Evolutionary conservation across 2,329 filamentous ascomycete genomes (phyloP).

Genomic region (Colletotrichum somersetense): DNA sequence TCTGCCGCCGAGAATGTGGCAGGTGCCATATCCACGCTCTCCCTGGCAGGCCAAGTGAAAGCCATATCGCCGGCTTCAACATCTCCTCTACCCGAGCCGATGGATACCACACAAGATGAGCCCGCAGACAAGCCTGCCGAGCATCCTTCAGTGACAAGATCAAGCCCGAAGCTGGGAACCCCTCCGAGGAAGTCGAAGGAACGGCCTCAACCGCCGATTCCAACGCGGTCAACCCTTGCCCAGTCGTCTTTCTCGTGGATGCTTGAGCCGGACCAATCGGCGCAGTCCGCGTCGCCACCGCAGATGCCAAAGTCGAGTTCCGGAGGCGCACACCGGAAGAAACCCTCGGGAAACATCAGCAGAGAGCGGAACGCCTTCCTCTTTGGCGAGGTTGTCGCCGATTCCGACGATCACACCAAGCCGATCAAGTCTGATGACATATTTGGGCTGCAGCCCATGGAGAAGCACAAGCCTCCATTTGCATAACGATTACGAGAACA

Average conservation of each 20-base stretch:
- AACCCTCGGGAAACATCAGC: constrained; percentile 58
- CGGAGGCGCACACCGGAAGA: constrained; percentile 53
- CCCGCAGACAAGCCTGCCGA: constrained; percentile 9
- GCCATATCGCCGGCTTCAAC: constrained; percentile 1
- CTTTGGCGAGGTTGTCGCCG: constrained; percentile 66
- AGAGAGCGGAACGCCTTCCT: constrained; percentile 70
- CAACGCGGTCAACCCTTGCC: constrained; percentile 74
- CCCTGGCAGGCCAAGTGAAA: constrained; percentile 15
- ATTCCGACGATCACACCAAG: constrained; percentile 51
- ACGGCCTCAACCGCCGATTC: constrained; percentile 57
- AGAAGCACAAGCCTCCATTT: constrained; percentile 34
- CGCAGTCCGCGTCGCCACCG: constrained; percentile 49
- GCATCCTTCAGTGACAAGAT: constrained; percentile 18
- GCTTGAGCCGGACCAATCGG: constrained; percentile 69
- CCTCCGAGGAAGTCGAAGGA: constrained; percentile 8
- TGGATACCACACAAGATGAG: constrained; percentile 35
- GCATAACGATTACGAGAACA: constrained; percentile 21
- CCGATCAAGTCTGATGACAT: constrained; percentile 61
- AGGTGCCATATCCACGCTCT: constrained; percentile 34
- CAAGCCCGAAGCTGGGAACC: constrained; percentile 4
- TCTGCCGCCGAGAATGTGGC: constrained; percentile 20
- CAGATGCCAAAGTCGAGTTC: constrained; percentile 45
- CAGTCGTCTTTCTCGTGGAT: constrained; percentile 86
- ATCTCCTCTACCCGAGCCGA: constrained; percentile 16
- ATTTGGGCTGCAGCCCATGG: constrained; percentile 67